Base-by-base conservation (phyloP, 768 basidiomycete species). In the Mycena rosella region DNA sequence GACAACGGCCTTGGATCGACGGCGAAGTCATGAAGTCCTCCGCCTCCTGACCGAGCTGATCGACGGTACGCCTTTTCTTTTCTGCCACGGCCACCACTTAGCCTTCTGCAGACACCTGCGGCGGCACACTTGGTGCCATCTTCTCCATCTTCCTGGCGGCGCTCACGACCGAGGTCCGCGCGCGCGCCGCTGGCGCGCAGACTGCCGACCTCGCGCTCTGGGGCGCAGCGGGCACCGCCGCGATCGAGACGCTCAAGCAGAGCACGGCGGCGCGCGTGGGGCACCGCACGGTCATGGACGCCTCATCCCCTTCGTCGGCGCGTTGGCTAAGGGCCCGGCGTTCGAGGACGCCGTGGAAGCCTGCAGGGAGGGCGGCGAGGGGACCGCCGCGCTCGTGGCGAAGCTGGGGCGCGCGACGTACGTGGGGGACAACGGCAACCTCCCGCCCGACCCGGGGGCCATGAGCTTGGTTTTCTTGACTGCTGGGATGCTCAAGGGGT, bases 251-350 rank as follows among this genome's bases (percentile, higher is more conserved):
- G 11, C 26, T 69, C 20, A 42, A 58, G 26, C 57, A 55, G 30
- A 65, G 58, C 59, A 69, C 68, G 20, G 60, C 49, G 15, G 68
- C 63, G 34, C 48, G 63, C 9, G 51, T 69, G 11, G 68, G 68
- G 14, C 68, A 69, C 29, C 63, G 63, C 11, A 69, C 68, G 7
- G 68, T 69, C 40, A 69, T 65, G 68, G 68, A 69, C 44, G 68
- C 68, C 58, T 69, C 13, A 65, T 69, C 14, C 68, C 68, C 1
- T 65, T 69, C 36, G 63, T 69, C 32, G 68, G 66, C n/a, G 52
- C 52, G 14, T 52, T 68, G 15, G 38, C 44, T 0, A 55, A 32
- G 10, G 44, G 8, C 9, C n/a, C 40, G 10, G 38, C 27, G 8
- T 64, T 68, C 13, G 52, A 56, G 5, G 67, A 38, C 26, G 67